Base-by-base conservation (phyloP, 2,329 filamentous ascomycete genomes). In the Diaporthe sp. region DNA sequence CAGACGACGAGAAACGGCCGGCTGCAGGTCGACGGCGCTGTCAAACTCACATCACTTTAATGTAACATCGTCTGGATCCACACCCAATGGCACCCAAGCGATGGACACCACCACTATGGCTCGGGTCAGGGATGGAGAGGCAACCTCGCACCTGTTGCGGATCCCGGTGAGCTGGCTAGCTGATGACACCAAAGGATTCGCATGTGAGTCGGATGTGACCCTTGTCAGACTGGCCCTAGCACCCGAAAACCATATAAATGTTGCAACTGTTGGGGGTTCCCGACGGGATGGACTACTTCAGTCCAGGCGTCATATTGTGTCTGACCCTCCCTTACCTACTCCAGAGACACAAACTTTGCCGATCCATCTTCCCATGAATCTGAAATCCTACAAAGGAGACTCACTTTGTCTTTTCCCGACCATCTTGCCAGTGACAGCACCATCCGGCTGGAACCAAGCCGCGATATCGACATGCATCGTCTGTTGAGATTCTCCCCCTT, bases 121-220 rank as follows among this genome's bases (percentile, higher is more conserved):
- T 39, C 47, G 44, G 47, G 22, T 53, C 47, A 68, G 47, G 22
- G 63, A 39, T 53, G 31, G 49, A 25, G 47, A 51, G 12, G 47
- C 47, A 67, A 25, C 47, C 63, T 53, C 47, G 47, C 22, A 39
- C 65, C 47, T 17, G 17, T 53, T 70, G 34, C 65, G 65, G 65
- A 20, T 55, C 49, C 65, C 49, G 65, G 65, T 70, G 49, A 55
- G 49, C 65, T 70, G 65, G 65, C 22, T 42, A 55, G 49, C 65
- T 55, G 49, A 25, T 9, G 17, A 39, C 34, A n/a, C 15, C n/a
- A 20, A 34, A 28, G n/a, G 39, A 39, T 28, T 70, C 39, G 65
- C 65, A 70, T 42, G 34, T 42, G 47, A 25, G n/a, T 70, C 49
- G 49, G 47, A 70, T 55, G 49, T 55, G 65, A n/a, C n/a, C 65